These are phyloP conservation scores for Ochetophila trinervis DNA, from an alignment of 306 rosid genomes.

Conservation along the genomic window DNA sequence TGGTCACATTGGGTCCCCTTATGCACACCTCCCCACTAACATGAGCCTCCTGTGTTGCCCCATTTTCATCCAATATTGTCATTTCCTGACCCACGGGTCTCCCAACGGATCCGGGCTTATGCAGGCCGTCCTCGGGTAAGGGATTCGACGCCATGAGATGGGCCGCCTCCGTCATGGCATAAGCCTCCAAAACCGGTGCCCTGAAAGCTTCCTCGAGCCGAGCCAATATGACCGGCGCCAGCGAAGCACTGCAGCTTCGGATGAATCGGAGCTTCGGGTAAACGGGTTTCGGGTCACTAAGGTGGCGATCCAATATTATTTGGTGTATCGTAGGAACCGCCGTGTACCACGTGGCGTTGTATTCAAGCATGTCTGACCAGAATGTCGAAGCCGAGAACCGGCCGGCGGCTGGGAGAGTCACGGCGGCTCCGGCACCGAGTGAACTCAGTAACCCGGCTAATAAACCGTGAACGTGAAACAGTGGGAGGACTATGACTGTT, in stretches of 20 bases:
- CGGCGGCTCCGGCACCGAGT: conserved; percentile 45
- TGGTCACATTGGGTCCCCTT: conserved; percentile 53
- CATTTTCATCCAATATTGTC: conserved; percentile 45
- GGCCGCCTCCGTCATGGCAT: conserved; percentile 73
- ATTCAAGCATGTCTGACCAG: conserved; percentile 55
- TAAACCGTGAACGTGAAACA: conserved; percentile 66
- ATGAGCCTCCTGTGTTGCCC: conserved; percentile 26
- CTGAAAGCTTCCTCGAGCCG: conserved; percentile 53
- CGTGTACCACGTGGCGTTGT: conserved; percentile 63
- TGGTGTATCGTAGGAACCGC: conserved; percentile 75
- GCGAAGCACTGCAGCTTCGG: conserved; percentile 65
- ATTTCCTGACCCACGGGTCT: conserved; percentile 63
- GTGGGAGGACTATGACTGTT: conserved; percentile 55
- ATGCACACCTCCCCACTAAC: conserved; percentile 57
- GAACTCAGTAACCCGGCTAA: conserved; percentile 53
- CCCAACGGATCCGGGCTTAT: conserved; percentile 68
- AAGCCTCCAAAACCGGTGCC: conserved; percentile 72
- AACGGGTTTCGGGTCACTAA: conserved; percentile 37
- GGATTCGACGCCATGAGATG: conserved; percentile 66
- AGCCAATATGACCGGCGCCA: conserved; percentile 50
- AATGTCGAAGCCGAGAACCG: conserved; percentile 66
- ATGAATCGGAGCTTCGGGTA: conserved; percentile 67
- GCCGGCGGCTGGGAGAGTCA: conserved; percentile 51
- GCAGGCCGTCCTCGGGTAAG: conserved; percentile 54
- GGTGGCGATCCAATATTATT: conserved; percentile 59